phyloP scores from a whole-genome alignment of 2,329 filamentous ascomycete genomes.

The Epichloe coenophiala region DNA sequence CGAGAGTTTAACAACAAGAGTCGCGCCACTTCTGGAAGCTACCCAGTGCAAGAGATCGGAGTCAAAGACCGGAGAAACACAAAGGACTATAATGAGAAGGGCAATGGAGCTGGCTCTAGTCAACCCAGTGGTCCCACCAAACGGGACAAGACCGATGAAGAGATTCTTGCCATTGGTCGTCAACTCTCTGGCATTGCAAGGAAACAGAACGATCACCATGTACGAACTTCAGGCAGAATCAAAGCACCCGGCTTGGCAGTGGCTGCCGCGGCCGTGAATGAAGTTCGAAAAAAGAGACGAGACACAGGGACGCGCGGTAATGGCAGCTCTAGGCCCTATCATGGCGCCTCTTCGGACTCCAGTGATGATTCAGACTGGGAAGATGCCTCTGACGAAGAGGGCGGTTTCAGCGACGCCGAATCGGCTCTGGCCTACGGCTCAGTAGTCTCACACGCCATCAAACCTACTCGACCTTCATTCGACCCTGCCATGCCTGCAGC shows the following conservation, averaged over 20 bases:
- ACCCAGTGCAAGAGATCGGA: not conserved
- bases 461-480: slow-evolving; percentile 5
- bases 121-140: slow-evolving; percentile 9
- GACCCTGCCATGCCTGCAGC: slow-evolving; percentile 9
- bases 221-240: slow-evolving; percentile 24
- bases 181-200: slow-evolving; percentile 39
- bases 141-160: slow-evolving; percentile 36
- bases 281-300: slow-evolving; percentile 26
- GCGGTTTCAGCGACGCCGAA: slow-evolving; percentile 21
- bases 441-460: slow-evolving; percentile 12
- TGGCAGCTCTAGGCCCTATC: slow-evolving; percentile 25
- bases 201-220: slow-evolving; percentile 36
- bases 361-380: slow-evolving; percentile 43
- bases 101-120: not conserved
- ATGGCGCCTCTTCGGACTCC: slow-evolving; percentile 17
- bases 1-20: slow-evolving; percentile 11
- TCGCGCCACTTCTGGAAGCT: slow-evolving; percentile 1
- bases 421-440: slow-evolving; percentile 27
- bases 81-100: not conserved
- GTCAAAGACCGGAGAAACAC: not conserved
- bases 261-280: slow-evolving; percentile 27
- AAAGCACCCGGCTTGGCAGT: slow-evolving; percentile 17
- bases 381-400: slow-evolving; percentile 37
- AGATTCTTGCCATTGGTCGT: slow-evolving; percentile 42
- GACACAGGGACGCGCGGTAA: slow-evolving; percentile 22